These are phyloP conservation scores for maize (Zea mays) DNA, from an alignment of 176 grass and related monocot species.

Conservation along the genomic window Zm-B73-REFERENCE-NAM-5.0 NC_050097.1:183516501-183517000, in stretches of 20 bases:
- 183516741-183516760: neutral
- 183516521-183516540: no score
- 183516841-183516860: conserved; percentile 21
- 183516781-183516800: neutral
- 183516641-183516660: neutral
- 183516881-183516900: neutral
- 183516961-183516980: conserved; percentile 26
- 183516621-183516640: neutral
- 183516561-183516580: no score
- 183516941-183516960: conserved; percentile 11
- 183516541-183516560: no score
- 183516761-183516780: neutral
- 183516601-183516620: neutral
- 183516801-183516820: neutral
- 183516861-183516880: neutral
- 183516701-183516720: neutral
- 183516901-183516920: neutral
- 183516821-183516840: conserved; percentile 7
- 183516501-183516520: no score
- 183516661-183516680: conserved; percentile 3
- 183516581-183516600: no score
- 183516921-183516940: conserved; percentile 24
- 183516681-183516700: conserved; percentile 1
- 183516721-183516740: conserved; percentile 8
- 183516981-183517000: conserved; percentile 36